These are phyloP conservation scores for Calonectria hawksworthii DNA, from an alignment of 2,329 filamentous ascomycete genomes.

Conservation along the genomic window DNA sequence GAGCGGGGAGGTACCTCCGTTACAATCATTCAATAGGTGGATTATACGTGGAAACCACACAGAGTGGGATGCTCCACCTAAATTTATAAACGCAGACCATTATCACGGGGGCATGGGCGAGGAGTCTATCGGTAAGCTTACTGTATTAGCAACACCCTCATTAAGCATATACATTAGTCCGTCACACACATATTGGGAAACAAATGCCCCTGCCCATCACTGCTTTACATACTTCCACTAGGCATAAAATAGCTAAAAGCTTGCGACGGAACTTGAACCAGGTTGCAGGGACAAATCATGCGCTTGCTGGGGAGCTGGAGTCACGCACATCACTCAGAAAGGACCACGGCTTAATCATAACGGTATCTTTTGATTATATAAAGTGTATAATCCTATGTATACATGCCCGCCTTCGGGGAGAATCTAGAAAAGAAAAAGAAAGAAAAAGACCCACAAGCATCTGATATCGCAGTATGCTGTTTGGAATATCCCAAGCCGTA, in stretches of 20 bases:
- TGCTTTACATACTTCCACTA: not conserved
- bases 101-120: not conserved
- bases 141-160: not conserved
- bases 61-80: not conserved
- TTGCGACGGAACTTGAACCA: no score
- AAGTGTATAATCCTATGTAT: not conserved
- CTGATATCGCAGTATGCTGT: slow-evolving; percentile 5
- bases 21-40: no score
- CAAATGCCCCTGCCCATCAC: not conserved
- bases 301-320: not conserved
- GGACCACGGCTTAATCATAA: not conserved
- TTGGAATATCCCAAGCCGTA: not conserved
- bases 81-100: not conserved
- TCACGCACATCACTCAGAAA: not conserved
- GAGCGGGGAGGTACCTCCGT: no score
- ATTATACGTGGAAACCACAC: not conserved
- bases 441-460: not conserved
- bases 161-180: not conserved
- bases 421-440: not conserved
- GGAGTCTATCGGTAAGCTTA: not conserved
- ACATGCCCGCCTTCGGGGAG: not conserved
- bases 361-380: slow-evolving; percentile 2
- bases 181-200: not conserved
- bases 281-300: not conserved
- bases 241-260: not conserved